Conservation (phyloP, 164 flowering plant genomes). For the Vitis cinerea region DNA sequence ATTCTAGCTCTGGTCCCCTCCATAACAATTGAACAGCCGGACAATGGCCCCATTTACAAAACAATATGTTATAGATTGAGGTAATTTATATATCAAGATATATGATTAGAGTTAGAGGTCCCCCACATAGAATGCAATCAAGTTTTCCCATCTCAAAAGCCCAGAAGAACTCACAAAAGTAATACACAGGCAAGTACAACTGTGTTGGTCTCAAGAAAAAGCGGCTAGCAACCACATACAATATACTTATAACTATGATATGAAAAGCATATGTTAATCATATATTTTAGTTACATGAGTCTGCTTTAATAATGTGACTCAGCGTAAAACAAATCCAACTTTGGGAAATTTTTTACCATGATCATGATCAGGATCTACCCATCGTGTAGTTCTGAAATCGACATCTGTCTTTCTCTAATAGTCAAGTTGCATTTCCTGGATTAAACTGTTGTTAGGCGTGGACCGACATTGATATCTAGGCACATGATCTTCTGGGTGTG, state of each 20-base stretch:
- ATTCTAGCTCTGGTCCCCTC: conserved; percentile 19
- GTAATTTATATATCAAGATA: too few species aligned
- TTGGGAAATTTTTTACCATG: not conserved
- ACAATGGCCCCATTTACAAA: not conserved
- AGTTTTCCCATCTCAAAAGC: not conserved
- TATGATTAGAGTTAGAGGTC: too few species aligned
- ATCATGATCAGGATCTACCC: conserved; percentile 1
- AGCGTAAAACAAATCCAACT: not conserved
- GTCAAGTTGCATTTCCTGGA: not conserved
- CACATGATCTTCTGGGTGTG: not conserved
- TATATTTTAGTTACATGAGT: not conserved
- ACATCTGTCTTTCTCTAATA: not conserved
- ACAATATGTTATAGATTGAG: not conserved
- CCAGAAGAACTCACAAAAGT: not conserved
- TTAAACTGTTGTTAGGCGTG: not conserved
- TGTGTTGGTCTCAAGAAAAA: conserved; percentile 7
- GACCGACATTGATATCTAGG: not conserved
- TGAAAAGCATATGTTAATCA: not conserved
- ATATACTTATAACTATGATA: too few species aligned
- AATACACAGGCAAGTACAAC: not conserved
- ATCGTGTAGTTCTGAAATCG: not conserved
- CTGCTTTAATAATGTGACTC: conserved; percentile 9
- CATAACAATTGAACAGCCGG: conserved; percentile 7
- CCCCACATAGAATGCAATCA: not conserved
- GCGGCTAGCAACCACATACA: not conserved